Evolutionary conservation across 179 eudicot species (phyloP).

Genomic region (Spergularia azorica): DNA sequence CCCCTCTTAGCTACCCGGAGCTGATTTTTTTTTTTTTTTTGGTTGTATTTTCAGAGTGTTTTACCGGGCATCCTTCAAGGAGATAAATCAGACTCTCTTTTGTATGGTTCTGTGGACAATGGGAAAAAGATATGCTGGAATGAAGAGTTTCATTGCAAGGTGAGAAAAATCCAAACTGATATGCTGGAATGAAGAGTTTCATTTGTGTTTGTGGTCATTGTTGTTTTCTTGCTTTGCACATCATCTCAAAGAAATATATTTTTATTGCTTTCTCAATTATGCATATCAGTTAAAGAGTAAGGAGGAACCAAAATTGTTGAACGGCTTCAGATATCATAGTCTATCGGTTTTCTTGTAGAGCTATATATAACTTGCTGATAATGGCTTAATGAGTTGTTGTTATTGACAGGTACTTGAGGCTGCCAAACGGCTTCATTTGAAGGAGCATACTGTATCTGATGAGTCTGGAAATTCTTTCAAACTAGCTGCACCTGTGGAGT

Average conservation of each 20-base stretch:
- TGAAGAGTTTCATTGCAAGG: slow-evolving; percentile 95
- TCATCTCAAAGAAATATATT: not conserved
- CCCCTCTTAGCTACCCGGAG: not conserved
- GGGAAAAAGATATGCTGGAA: slow-evolving; percentile 99
- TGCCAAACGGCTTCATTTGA: slow-evolving; percentile 87
- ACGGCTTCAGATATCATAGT: too few relatives aligned
- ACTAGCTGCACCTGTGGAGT: slow-evolving; percentile 98
- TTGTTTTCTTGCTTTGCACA: not conserved
- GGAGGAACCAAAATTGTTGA: too few relatives aligned
- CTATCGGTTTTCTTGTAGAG: not conserved
- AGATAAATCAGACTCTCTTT: slow-evolving; percentile 95
- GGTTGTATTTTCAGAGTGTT: slow-evolving; percentile 61
- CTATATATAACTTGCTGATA: not conserved
- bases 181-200: not conserved
- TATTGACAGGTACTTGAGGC: slow-evolving; percentile 78
- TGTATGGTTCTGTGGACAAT: slow-evolving; percentile 98
- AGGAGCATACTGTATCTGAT: slow-evolving; percentile 92
- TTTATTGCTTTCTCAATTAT: not conserved
- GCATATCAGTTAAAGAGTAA: not conserved
- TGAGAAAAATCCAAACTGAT: slow-evolving; percentile 20
- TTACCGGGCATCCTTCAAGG: slow-evolving; percentile 99
- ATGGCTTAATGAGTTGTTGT: not conserved
- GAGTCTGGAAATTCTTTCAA: slow-evolving; percentile 83
- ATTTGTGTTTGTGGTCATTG: not conserved
- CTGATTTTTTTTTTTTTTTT: slow-evolving; percentile 17